Evolutionary conservation across 2,329 filamentous ascomycete genomes (phyloP), one percentile per base, ranked within the genome.

Genomic region (Trichoderma semiorbis): DNA sequence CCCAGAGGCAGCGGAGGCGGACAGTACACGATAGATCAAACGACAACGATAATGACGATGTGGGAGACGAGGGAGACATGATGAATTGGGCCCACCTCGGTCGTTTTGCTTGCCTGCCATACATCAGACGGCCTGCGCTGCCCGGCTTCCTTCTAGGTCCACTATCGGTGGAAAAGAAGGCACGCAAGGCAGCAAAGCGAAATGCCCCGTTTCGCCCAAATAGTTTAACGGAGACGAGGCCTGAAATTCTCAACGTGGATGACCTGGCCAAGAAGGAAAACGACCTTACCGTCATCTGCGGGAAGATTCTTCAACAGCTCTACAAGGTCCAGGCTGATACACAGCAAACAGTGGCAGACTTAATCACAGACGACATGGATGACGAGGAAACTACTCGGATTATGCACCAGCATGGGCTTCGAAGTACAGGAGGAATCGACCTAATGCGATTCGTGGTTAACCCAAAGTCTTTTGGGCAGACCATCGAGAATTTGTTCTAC

Each of bases 401-500:
- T 8, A 91, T 94, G 85, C 87, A 89, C 47, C 85, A 88, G 69
- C 83, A 92, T 76, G 88, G 90, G 3, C 83, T 97, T 16, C 87
- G 90, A 14, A 85, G 86, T 21, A 90, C 90, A 2, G 91, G 90
- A 1, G 93, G 93, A 18, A 88, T 97, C 4, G 90, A 93, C 64
- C 82, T 98, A 14, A 92, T 98, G 80, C 90, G 92, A 67, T 98
- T 98, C 76, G 93, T 94, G 53, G 88, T 98, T 74, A 97, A 99
- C 76, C 96, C 96, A 0, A 84, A 84, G 50, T 97, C 94, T 0
- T 99, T 98, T 77, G 93, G 93, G 0, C 96, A 99, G 81, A 97
- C 94, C 0, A 91, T 99, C 7, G 96, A 99, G 80, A 99, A 99
- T 77, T 85, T 99, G 77, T 99, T 99, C 81, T 98, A 98, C 79